Base-by-base conservation (phyloP, 164 flowering plant species). In the Brasenia schreberi region DNA sequence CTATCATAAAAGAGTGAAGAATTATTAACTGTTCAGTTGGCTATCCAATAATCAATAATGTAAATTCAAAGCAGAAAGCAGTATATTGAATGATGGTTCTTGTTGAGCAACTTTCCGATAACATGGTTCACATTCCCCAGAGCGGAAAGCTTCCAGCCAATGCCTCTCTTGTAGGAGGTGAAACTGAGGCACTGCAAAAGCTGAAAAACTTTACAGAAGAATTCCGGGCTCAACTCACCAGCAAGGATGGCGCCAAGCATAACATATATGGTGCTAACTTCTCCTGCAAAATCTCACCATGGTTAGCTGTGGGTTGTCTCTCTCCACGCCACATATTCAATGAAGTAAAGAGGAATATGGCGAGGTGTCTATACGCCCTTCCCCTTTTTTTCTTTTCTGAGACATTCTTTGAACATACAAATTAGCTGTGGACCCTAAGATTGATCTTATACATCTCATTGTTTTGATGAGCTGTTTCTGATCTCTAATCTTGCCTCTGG, bases 251-350 rank as follows among this genome's bases (percentile, higher is more conserved):
- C 16, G 68, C 66, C 43, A 61, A 69, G 43, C 77, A 82, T 72
- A 86, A 81, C 81, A 84, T 91, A 19, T 87, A 85, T 75, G 98
- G 97, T 71, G 97, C 98, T 4, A 94, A 87, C 74, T 90, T 94
- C 71, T 91, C 96, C 4, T 87, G 91, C 83, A 89, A 89, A 79
- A 91, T 91, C 61, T 89, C 97, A 10, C 97, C 97, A 65, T 94
- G 98, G 98, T 77, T 94, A 18, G 76, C 97, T 39, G 84, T 82
- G 85, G 97, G 98, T 17, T 89, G 98, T 75, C 79, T 94, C 64
- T 94, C 98, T 69, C 98, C 98, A n/a, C 90, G 98, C 11, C 74
- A 77, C 70, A 80, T 94, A 86, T 91, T 87, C 75, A 96, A 94
- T 49, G 98, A 87, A 74, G 76, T 94, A 42, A 91, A 87, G 81